These are phyloP conservation scores for Apiospora rasikravindrae DNA, from an alignment of 2,329 filamentous ascomycete genomes.

Conservation along the genomic window DNA sequence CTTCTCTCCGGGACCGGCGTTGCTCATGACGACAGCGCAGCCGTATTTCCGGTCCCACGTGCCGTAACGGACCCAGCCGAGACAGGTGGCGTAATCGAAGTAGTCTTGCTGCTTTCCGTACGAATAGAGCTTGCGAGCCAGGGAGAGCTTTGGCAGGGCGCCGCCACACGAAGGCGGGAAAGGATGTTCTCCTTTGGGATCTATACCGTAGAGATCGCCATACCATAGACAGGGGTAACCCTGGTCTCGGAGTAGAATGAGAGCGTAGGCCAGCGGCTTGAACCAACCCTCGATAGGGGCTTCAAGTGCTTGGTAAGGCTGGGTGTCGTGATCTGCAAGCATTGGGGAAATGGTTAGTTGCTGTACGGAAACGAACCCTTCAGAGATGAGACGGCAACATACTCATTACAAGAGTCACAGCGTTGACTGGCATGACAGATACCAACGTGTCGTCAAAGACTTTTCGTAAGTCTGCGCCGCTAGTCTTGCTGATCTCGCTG, in stretches of 20 bases:
- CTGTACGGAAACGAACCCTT: constrained; percentile 60
- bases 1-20: constrained; percentile 55
- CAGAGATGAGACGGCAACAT: constrained; percentile 40
- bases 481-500: constrained; percentile 60
- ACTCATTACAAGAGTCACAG: constrained; percentile 66
- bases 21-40: constrained; percentile 63
- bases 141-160: constrained; percentile 61
- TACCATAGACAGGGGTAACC: constrained; percentile 74
- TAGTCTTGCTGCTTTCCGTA: constrained; percentile 72
- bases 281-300: constrained; percentile 69
- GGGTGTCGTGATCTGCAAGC: constrained; percentile 72
- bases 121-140: constrained; percentile 69
- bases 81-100: constrained; percentile 63
- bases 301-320: constrained; percentile 46
- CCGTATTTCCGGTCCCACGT: constrained; percentile 52
- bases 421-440: constrained; percentile 39
- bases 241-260: constrained; percentile 67
- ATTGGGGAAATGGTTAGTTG: constrained; percentile 65
- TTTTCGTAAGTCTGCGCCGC: constrained; percentile 62
- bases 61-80: constrained; percentile 64
- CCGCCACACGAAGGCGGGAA: constrained; percentile 58
- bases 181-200: constrained; percentile 45
- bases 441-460: constrained; percentile 68
- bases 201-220: constrained; percentile 71
- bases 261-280: constrained; percentile 73